Conservation (phyloP, 2,329 filamentous ascomycete species). For the Cordyceps fumosorosea region DNA sequence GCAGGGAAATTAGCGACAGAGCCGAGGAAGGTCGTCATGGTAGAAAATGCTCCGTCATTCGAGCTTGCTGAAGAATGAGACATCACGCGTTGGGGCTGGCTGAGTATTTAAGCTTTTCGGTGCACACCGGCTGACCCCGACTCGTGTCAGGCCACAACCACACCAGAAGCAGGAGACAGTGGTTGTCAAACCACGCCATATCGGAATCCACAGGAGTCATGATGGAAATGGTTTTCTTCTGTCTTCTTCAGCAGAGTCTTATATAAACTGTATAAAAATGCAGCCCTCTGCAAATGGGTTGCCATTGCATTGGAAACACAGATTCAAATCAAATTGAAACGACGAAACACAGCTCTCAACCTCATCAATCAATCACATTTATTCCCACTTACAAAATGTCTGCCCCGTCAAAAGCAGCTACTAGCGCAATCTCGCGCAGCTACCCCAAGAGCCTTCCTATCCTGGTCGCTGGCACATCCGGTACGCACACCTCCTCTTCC, state of each 20-base stretch:
- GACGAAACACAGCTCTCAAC: neutral
- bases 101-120: constrained; percentile 5
- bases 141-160: constrained; percentile 8
- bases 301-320: neutral
- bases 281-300: neutral
- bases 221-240: neutral
- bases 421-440: constrained; percentile 8
- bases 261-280: neutral
- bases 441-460: constrained; percentile 4
- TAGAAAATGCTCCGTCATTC: neutral
- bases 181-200: constrained; percentile 9
- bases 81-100: neutral
- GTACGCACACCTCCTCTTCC: neutral
- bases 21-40: neutral
- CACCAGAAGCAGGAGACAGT: constrained; percentile 8
- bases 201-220: constrained; percentile 8
- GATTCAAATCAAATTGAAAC: neutral
- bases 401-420: neutral
- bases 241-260: neutral
- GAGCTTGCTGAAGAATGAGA: neutral
- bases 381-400: constrained; percentile 1
- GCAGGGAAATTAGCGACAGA: neutral
- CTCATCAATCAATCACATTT: neutral
- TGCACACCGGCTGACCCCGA: neutral
- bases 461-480: constrained; percentile 7